Evolutionary conservation across 345 rosid genomes (phyloP).

Genomic region (Aurinia saxatilis): DNA sequence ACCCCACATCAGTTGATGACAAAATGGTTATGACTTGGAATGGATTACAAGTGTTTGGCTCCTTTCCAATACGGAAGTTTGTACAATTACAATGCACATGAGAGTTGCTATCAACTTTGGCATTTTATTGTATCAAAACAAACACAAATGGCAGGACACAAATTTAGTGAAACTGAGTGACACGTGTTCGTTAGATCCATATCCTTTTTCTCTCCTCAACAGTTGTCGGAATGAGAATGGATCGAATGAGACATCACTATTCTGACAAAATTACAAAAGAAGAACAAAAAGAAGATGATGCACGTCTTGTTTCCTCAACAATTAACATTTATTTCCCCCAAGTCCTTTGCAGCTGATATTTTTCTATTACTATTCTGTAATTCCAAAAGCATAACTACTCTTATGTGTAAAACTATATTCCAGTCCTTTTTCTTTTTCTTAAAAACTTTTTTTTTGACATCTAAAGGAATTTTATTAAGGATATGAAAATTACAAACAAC

Average conservation of each 20-base stretch:
- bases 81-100: slow-evolving; percentile 18
- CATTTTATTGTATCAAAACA: slow-evolving; percentile 12
- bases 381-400: no score
- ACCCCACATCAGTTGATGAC: background rate
- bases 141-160: slow-evolving; percentile 8
- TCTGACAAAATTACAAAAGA: background rate
- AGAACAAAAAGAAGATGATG: background rate
- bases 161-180: background rate
- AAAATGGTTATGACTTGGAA: background rate
- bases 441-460: no score
- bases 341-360: no score
- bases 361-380: background rate
- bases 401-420: no score
- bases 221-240: slow-evolving; percentile 8
- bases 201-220: background rate
- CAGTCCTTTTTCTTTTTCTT: no score
- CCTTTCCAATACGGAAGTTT: slow-evolving; percentile 12
- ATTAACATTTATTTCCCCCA: background rate
- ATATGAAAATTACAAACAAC: no score
- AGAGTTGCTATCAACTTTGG: slow-evolving; percentile 24
- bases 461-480: no score
- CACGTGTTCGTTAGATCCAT: slow-evolving; percentile 13
- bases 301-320: slow-evolving; percentile 16
- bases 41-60: slow-evolving; percentile 18
- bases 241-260: slow-evolving; percentile 6